Evolutionary conservation across 306 rosid genomes (phyloP), one percentile per base, ranked within the genome.

Genomic region (Malus asiatica): DNA sequence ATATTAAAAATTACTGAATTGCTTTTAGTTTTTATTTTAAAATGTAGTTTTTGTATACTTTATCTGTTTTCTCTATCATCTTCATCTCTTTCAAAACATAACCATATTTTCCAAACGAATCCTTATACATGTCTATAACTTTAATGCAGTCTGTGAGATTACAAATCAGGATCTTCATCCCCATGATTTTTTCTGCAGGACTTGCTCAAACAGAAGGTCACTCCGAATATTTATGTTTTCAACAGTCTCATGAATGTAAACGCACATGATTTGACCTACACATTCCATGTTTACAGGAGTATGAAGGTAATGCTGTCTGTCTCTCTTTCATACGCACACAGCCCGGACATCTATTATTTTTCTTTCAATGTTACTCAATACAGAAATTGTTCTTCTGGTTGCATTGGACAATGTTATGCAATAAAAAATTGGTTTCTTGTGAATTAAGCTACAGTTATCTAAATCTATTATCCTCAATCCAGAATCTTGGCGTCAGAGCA

Each of bases 171-270:
- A 30, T 3, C 30, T 53, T 72, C 58, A 75, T 82, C 82, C 63
- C 64, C 66, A 64, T 68, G n/a, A 55, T 60, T 60, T 74, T 79
- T 72, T 79, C 76, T 75, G 85, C 93, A 94, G 98, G 98, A 94
- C 66, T 78, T 92, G 87, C 88, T 84, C 65, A 88, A 65, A 76
- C 90, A 92, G 88, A 89, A 92, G 83, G 86, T 92, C 75, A 85
- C 84, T 81, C 97, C 98, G 11, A 94, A 94, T 83, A 86, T 88
- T 52, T 94, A 89, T 48, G 95, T 94, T 55, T 86, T 90, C 87
- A 94, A 94, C 93, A 92, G 98, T 86, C 93, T 94, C 81, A 94
- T 94, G 98, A 94, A 94, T 62, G 97, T 83, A 82, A 94, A 94
- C 52, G 83, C 96, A 76, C 90, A 75, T 80, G 97, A 94, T 76